Evolutionary conservation across 2,329 filamentous ascomycete genomes (phyloP), one percentile per base, ranked within the genome.

Genomic region (Plectosphaerella cucumerina): DNA sequence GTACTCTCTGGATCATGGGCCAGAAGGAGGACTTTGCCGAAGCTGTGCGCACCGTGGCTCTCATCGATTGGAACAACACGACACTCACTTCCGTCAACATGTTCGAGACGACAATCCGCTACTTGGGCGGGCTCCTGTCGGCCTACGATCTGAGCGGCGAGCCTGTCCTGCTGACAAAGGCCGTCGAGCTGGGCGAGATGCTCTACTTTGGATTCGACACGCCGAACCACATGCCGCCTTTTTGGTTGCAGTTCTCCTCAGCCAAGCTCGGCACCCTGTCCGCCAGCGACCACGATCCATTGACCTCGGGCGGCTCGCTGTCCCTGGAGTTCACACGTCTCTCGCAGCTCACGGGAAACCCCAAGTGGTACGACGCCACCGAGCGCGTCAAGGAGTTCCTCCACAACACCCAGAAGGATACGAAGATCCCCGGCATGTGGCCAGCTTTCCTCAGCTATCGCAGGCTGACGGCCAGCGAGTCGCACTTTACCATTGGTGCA

Each of bases 301-400:
- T 68, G 8, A 76, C 76, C 23, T 73, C 71, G n/a, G 68, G 70
- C 15, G 87, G 87, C 31, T 87, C 86, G 10, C 73, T 92, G 50
- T 83, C 82, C 9, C 66, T 93, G 52, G 88, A 92, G 62, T 90
- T 92, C 62, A 90, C 86, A 3, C 75, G 88, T 6, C 73, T 93
- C 44, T 83, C 84, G 18, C 88, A 92, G 67, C 71, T 92, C 52
- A 90, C 88, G 0, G 82, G 81, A 47, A 76, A 90, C 53, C 69
- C 80, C 50, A 90, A 86, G 63, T 92, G 88, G 68, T 91, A 87
- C 65, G 86, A 90, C 66, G 87, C 86, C 5, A 80, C 89, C 49
- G 85, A 87, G 55, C 78, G 85, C n/a, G 79, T 93, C 53, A 90
- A 87, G 56, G 75, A 84, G 59, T 79, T 83, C 53, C 78, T 92